Conservation (phyloP, 306 rosid genomes). For the Vigna radiata region DNA sequence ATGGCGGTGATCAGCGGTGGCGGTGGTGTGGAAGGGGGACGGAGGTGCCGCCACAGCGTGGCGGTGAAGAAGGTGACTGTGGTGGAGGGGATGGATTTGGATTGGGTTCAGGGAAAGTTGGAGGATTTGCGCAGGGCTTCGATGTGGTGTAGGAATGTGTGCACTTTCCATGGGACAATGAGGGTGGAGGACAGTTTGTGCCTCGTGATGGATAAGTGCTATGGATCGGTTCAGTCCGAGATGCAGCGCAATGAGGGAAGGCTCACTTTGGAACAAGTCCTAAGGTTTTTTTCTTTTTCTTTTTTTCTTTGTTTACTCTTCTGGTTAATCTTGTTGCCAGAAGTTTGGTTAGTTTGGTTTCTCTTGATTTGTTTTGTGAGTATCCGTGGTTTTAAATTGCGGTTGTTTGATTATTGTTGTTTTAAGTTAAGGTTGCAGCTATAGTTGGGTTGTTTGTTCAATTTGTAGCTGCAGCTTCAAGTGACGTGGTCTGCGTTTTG, state of each 20-base stretch:
- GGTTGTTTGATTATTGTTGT: not conserved
- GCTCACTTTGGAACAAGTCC: conserved; percentile 96
- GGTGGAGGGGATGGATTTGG: conserved; percentile 73
- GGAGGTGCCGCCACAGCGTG: conserved; percentile 76
- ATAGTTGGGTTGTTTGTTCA: not conserved
- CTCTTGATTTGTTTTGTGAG: conserved; percentile 24
- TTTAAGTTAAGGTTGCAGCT: not conserved
- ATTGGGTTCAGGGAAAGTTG: conserved; percentile 82
- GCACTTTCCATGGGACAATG: conserved; percentile 90
- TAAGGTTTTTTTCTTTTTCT: conserved; percentile 67
- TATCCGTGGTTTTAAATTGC: not conserved
- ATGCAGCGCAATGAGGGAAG: conserved; percentile 95
- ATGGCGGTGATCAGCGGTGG: conserved; percentile 66
- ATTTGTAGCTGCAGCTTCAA: not conserved
- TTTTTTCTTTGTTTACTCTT: conserved; percentile 11
- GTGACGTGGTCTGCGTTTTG: not conserved
- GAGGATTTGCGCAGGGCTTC: conserved; percentile 89
- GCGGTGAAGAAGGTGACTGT: conserved; percentile 81
- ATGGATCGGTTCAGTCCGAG: conserved; percentile 92
- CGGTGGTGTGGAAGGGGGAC: conserved; percentile 22
- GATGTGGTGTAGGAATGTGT: conserved; percentile 98
- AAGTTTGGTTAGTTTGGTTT: conserved; percentile 25
- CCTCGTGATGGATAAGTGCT: conserved; percentile 86
- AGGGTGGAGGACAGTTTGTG: conserved; percentile 79
- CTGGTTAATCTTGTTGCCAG: conserved; percentile 19